phyloP scores from a whole-genome alignment of 2,329 filamentous ascomycete species.

The Cadophora luteo-olivacea region DNA sequence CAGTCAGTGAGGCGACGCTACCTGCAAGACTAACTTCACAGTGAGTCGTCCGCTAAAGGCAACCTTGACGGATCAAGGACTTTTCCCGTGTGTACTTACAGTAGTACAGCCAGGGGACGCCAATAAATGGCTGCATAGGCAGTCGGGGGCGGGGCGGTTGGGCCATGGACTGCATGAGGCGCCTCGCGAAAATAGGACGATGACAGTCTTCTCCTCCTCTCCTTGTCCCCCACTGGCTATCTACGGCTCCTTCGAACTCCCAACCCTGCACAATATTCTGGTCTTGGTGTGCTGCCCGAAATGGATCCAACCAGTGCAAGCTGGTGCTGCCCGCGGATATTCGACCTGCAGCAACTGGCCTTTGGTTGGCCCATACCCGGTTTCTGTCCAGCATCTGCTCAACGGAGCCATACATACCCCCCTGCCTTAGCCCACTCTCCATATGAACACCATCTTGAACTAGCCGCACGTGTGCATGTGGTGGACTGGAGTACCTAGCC shows the following conservation, averaged over 20 bases:
- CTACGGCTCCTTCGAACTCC: slow-evolving; percentile 30
- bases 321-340: slow-evolving; percentile 25
- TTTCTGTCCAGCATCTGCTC: slow-evolving; percentile 26
- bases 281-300: slow-evolving; percentile 32
- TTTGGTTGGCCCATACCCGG: slow-evolving; percentile 25
- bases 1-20: slow-evolving; percentile 11
- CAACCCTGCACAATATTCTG: slow-evolving; percentile 31
- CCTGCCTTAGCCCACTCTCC: slow-evolving; percentile 25
- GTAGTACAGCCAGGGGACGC: slow-evolving; percentile 23
- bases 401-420: slow-evolving; percentile 28
- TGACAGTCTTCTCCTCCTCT: slow-evolving; percentile 28
- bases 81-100: slow-evolving; percentile 17
- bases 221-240: slow-evolving; percentile 34
- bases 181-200: slow-evolving; percentile 44
- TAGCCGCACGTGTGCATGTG: slow-evolving; percentile 44
- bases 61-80: slow-evolving; percentile 14
- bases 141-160: slow-evolving; percentile 40
- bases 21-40: neutral
- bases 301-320: slow-evolving; percentile 28
- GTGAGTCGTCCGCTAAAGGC: slow-evolving; percentile 6
- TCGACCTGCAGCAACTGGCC: slow-evolving; percentile 18
- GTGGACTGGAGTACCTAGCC: slow-evolving; percentile 35
- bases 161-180: slow-evolving; percentile 43
- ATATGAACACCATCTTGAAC: slow-evolving; percentile 31
- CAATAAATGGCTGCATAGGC: slow-evolving; percentile 29